A percentile compares a stretch with the other conserved stretches of the same genome.
phyloP scores from a whole-genome alignment of 2,329 filamentous ascomycete species.

The Pseudogymnoascus sp. region DNA sequence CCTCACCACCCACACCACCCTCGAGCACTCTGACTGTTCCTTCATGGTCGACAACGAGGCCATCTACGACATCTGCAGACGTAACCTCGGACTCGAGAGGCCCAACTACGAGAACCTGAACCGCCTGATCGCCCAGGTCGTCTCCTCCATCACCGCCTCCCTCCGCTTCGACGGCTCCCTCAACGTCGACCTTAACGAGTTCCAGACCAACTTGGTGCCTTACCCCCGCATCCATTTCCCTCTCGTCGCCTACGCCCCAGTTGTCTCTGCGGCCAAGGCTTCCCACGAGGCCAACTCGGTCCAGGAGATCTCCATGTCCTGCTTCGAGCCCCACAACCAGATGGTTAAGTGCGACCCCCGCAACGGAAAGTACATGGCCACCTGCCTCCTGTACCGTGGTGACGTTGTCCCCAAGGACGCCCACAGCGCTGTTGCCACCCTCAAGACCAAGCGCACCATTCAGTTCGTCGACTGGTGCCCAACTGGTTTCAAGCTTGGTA shows the following conservation, averaged over 20 bases:
- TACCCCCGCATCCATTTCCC: slow-evolving; percentile 99
- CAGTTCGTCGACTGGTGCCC: slow-evolving; percentile 99
- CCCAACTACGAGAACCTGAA: slow-evolving; percentile 99
- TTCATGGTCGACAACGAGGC: slow-evolving; percentile 99
- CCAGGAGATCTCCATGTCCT: slow-evolving; percentile 96
- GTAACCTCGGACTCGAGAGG: slow-evolving; percentile 93
- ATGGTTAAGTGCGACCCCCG: slow-evolving; percentile 99
- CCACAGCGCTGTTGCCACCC: slow-evolving; percentile 81
- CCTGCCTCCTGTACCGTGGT: slow-evolving; percentile 94
- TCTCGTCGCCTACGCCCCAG: slow-evolving; percentile 89
- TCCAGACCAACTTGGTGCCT: slow-evolving; percentile 99
- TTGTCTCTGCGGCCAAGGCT: slow-evolving; percentile 91
- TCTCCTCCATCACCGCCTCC: slow-evolving; percentile 96
- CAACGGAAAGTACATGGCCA: slow-evolving; percentile 99
- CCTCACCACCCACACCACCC: slow-evolving; percentile 95
- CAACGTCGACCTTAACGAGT: slow-evolving; percentile 99
- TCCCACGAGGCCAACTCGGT: slow-evolving; percentile 97
- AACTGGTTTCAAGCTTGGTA: slow-evolving; percentile 99
- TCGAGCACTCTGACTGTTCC: slow-evolving; percentile 98
- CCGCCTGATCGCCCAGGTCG: slow-evolving; percentile 96
- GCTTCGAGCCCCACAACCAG: slow-evolving; percentile 99
- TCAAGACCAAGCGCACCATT: slow-evolving; percentile 99
- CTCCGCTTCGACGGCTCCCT: slow-evolving; percentile 97
- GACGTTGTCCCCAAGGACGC: slow-evolving; percentile 96
- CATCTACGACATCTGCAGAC: slow-evolving; percentile 98